Evolutionary conservation across 345 rosid species (phyloP).

Genomic region (Ceriops decandra): DNA sequence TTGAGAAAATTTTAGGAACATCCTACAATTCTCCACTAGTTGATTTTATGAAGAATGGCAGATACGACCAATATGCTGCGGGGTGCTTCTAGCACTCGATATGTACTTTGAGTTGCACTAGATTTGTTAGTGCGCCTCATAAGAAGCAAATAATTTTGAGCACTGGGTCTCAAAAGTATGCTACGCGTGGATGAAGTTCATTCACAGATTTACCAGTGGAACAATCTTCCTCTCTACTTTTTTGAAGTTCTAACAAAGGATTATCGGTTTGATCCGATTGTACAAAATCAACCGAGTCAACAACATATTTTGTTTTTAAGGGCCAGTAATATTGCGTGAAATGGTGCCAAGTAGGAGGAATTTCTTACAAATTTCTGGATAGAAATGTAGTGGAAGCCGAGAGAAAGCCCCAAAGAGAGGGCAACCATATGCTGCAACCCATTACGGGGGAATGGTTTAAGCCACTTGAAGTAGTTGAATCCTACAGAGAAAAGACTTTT

Average conservation of each 20-base stretch:
- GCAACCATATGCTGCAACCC: constrained; percentile 37
- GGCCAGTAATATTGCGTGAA: no score
- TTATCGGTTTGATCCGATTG: no score
- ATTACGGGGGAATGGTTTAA: constrained; percentile 65
- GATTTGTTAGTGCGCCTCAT: no score
- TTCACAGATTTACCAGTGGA: no score
- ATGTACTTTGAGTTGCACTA: neutral
- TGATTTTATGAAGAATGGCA: neutral
- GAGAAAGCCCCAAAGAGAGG: constrained; percentile 46
- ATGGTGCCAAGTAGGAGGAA: constrained; percentile 6
- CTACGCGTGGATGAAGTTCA: no score
- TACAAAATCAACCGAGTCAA: no score
- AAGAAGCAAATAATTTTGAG: no score
- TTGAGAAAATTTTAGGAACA: neutral
- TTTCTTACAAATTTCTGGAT: constrained; percentile 43
- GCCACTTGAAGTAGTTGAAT: constrained; percentile 70
- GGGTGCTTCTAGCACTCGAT: neutral
- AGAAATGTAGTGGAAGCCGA: constrained; percentile 38
- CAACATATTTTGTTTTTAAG: no score
- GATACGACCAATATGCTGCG: neutral
- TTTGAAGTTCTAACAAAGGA: no score
- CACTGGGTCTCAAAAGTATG: no score
- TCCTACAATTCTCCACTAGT: neutral
- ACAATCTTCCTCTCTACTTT: no score
- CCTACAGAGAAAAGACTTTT: constrained; percentile 20